Evolutionary conservation across 1,284 basidiomycete species (phyloP).

Genomic region (Rhodofomes roseus): DNA sequence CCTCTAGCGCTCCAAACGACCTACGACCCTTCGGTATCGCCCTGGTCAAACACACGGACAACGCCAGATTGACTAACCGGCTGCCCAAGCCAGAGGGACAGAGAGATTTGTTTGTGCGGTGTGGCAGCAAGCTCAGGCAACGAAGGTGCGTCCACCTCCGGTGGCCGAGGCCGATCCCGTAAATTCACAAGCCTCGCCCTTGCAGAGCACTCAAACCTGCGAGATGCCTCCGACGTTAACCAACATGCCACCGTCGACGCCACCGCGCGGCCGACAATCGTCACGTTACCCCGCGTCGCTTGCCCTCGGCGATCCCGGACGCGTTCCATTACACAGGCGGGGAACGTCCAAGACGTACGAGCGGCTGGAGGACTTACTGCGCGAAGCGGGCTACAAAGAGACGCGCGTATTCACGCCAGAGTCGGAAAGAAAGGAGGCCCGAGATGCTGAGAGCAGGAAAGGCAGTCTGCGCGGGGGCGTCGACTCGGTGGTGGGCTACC

Average conservation of each 20-base stretch:
- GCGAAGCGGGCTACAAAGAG: constrained; percentile 87
- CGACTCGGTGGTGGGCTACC: constrained; percentile 54
- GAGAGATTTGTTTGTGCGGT: neutral
- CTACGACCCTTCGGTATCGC: neutral
- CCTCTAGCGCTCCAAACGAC: neutral
- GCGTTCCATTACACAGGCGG: constrained; percentile 67
- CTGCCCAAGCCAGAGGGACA: neutral
- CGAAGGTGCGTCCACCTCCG: neutral
- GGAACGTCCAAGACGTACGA: constrained; percentile 79
- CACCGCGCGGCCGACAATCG: constrained; percentile 25
- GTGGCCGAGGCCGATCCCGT: neutral
- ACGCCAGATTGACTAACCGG: neutral
- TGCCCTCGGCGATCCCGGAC: constrained; percentile 33
- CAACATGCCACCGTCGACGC: constrained; percentile 21
- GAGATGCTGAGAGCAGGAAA: constrained; percentile 24
- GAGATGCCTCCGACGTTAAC: neutral
- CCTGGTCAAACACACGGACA: neutral
- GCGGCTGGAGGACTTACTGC: constrained; percentile 75
- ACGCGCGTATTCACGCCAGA: constrained; percentile 85
- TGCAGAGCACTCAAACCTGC: neutral
- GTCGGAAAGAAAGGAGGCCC: constrained; percentile 46
- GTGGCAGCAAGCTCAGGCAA: neutral
- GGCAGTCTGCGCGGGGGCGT: constrained; percentile 36
- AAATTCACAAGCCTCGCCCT: neutral
- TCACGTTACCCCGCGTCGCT: constrained; percentile 54